Conservation (phyloP, 2,329 filamentous ascomycete genomes). For the Trichoderma brevicompactum region DNA sequence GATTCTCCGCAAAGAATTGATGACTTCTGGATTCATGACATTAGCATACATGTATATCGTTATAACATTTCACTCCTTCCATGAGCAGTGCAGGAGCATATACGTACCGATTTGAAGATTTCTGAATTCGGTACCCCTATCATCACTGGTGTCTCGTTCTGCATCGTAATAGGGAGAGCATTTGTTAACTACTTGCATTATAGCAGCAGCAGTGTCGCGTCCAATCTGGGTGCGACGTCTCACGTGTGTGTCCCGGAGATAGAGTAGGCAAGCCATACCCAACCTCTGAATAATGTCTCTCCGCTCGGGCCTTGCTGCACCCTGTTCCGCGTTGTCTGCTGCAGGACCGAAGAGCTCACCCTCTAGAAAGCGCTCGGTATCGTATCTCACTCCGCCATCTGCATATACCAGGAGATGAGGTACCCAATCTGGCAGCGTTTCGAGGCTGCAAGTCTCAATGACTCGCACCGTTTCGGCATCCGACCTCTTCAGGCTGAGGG, state of each 20-base stretch:
- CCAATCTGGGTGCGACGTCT: conserved; percentile 47
- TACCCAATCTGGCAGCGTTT: conserved; percentile 51
- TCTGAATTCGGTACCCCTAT: conserved; percentile 39
- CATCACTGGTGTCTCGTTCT: conserved; percentile 40
- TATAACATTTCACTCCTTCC: background rate
- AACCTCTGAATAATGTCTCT: conserved; percentile 44
- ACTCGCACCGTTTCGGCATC: conserved; percentile 35
- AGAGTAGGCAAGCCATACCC: conserved; percentile 51
- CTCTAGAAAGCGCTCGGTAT: conserved; percentile 51
- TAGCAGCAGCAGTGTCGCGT: conserved; percentile 47
- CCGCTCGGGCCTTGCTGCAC: conserved; percentile 33
- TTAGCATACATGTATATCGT: conserved; percentile 13
- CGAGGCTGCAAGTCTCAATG: conserved; percentile 35
- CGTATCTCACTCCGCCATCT: conserved; percentile 48
- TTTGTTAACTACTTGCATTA: conserved; percentile 50
- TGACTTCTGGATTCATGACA: conserved; percentile 40
- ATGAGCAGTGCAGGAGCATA: background rate
- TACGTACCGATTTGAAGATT: conserved; percentile 38
- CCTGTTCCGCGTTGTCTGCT: conserved; percentile 34
- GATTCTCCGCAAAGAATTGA: conserved; percentile 57
- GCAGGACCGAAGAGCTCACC: conserved; percentile 47
- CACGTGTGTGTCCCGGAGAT: conserved; percentile 54
- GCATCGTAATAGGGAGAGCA: conserved; percentile 49
- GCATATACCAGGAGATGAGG: conserved; percentile 55
- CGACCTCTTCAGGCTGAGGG: conserved; percentile 38